Base-by-base conservation (phyloP, 441 rosid species). In the Erodium chrysanthum region DNA sequence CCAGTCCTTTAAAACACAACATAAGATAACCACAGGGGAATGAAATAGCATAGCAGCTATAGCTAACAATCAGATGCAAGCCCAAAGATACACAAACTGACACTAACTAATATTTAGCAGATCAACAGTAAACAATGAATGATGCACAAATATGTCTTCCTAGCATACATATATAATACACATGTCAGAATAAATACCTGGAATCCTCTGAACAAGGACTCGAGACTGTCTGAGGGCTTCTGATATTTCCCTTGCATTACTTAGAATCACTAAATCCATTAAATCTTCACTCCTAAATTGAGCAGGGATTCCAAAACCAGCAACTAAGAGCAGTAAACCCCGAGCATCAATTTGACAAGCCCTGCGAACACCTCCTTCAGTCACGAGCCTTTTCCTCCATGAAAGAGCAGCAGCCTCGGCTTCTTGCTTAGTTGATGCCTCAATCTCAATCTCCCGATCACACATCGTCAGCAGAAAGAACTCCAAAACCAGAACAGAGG, bases 321-420 rank as follows among this genome's bases (percentile, higher is more conserved):
- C 85, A 65, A 89, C 44, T 0, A 86, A 73, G 23, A 89, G 76
- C 69, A 91, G 86, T 84, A 91, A 81, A 63, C 90, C 94, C 70
- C 83, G 81, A 5, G 91, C 86, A 71, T 91, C 96, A 64, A 74
- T 64, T 63, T 75, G 78, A 48, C 74, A 62, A 1, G 88, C 92
- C 21, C 33, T 76, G 50, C 67, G 50, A 33, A 87, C 35, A 61
- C 89, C 87, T 46, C 97, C 92, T 73, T 91, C 97, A 64, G 25
- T 17, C 5, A 82, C 8, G 73, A 89, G 75, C 74, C 92, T 81
- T 77, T 77, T 87, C 78, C 81, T 81, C 96, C 96, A 91, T 0
- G 79, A 74, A 71, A 83, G 8, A 0, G 96, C 89, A 70, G 81
- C 88, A 18, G 66, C 58, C 62, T 77, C 77, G 0, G 89, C 90